phyloP scores from a whole-genome alignment of 1,139 yeast species.

The Pichia norvegensis region DNA sequence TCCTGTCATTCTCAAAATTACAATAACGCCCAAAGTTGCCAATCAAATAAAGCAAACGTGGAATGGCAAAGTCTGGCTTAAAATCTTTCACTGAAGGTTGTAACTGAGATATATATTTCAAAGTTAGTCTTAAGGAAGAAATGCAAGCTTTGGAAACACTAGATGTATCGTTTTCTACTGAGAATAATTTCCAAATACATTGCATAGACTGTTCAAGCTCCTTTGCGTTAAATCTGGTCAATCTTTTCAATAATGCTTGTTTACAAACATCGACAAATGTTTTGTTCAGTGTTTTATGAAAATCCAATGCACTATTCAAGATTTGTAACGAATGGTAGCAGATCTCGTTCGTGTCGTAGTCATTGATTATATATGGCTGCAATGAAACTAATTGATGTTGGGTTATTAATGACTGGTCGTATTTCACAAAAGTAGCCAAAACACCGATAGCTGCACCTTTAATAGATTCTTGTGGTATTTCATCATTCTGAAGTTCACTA shows the following conservation, averaged over 20 bases:
- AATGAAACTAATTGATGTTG: conserved; percentile 60
- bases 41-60: conserved; percentile 51
- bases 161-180: conserved; percentile 29
- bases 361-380: conserved; percentile 52
- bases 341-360: conserved; percentile 30
- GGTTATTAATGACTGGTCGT: conserved; percentile 43
- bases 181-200: conserved; percentile 45
- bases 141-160: conserved; percentile 54
- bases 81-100: conserved; percentile 1
- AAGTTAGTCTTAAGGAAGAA: conserved; percentile 37
- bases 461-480: conserved; percentile 4
- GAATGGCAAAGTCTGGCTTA: conserved; percentile 39
- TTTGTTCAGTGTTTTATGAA: conserved; percentile 37
- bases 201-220: conserved; percentile 69
- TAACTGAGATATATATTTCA: conserved; percentile 2
- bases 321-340: conserved; percentile 47
- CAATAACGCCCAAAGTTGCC: conserved; percentile 69
- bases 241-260: conserved; percentile 40
- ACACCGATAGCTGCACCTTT: conserved; percentile 38
- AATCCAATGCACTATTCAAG: conserved; percentile 42
- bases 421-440: conserved; percentile 45
- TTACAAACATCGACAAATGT: conserved; percentile 47
- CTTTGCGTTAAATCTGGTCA: conserved; percentile 50
- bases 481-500: not conserved
- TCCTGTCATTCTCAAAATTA: conserved; percentile 42